Conservation (phyloP, 805 yeast species). For the Candida ovalis region DNA sequence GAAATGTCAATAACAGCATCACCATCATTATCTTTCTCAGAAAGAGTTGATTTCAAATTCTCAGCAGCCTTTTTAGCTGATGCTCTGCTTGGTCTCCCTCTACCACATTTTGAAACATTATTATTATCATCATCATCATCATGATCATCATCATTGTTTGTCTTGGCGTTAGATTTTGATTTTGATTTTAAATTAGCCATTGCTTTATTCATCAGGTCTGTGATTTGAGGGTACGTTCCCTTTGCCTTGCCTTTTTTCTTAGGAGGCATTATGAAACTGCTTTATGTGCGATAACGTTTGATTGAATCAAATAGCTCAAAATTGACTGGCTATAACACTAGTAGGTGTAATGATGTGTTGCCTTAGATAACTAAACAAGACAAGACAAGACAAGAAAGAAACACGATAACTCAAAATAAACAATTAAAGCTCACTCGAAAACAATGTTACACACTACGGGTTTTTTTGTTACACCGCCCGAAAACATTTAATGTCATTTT, state of each 20-base stretch:
- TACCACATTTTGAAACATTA: conserved; percentile 8
- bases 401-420: no score
- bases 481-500: neutral
- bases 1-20: conserved; percentile 8
- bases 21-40: conserved; percentile 1
- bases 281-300: neutral
- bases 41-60: conserved; percentile 1
- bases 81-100: conserved; percentile 1
- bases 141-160: conserved; percentile 4
- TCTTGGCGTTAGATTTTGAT: conserved; percentile 2
- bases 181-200: conserved; percentile 14
- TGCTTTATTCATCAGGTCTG: neutral
- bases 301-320: no score
- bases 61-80: conserved; percentile 11
- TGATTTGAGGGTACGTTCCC: neutral
- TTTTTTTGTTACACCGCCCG: no score
- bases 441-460: no score
- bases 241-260: neutral
- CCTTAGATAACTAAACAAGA: no score
- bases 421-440: no score
- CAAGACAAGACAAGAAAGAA: no score
- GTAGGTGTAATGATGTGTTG: no score
- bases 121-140: conserved; percentile 7
- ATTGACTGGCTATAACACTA: no score
- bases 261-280: neutral